Conservation (phyloP, 257 asterid species). For the Oldenlandia corymbosa region DNA sequence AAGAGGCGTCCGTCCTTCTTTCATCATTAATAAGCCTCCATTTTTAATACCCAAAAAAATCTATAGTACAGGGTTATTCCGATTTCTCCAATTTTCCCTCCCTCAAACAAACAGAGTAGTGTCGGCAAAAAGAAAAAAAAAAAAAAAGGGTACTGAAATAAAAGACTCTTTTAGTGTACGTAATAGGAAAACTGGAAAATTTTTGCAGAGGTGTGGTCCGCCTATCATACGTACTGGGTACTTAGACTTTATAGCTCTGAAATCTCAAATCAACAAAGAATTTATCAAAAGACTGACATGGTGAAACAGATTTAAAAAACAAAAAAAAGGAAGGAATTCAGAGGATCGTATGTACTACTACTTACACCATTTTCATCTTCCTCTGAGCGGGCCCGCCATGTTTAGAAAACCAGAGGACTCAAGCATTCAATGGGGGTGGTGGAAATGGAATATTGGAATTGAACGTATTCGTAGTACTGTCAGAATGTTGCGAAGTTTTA, state of each 20-base stretch:
- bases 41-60: not conserved
- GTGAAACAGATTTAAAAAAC: not conserved
- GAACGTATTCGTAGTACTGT: too few species aligned
- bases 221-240: not conserved
- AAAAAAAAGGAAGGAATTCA: not conserved
- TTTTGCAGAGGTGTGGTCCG: not conserved
- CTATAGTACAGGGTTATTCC: conserved; percentile 2
- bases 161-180: too few species aligned
- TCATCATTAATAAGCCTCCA: conserved; percentile 15
- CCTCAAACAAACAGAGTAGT: not conserved
- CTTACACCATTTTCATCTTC: not conserved
- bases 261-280: not conserved
- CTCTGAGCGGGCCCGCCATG: too few species aligned
- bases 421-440: too few species aligned
- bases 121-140: conserved; percentile 20
- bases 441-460: too few species aligned
- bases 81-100: not conserved
- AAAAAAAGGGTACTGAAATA: too few species aligned
- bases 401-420: too few species aligned
- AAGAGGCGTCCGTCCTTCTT: not conserved
- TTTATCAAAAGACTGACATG: conserved; percentile 1
- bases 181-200: not conserved
- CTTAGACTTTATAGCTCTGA: too few species aligned
- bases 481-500: too few species aligned
- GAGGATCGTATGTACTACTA: too few species aligned